These are phyloP conservation scores for Ministeria vibrans DNA, from an alignment of 78 protist species.

Conservation along the genomic window DNA sequence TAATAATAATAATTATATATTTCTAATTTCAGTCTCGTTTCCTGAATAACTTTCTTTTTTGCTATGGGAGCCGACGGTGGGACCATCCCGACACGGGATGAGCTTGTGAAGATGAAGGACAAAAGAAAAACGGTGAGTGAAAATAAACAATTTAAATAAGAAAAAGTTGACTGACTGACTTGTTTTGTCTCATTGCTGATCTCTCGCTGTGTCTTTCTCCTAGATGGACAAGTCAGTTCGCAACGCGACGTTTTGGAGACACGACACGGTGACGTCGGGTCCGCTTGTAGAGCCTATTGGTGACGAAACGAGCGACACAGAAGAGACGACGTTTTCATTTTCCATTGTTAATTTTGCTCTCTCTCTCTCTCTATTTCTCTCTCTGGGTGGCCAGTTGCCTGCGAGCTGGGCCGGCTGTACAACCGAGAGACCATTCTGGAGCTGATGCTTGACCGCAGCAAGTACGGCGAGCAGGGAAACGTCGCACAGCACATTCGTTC, in stretches of 20 bases:
- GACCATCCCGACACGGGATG: neutral
- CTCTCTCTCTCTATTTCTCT: too few relatives aligned
- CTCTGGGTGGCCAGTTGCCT: too few relatives aligned
- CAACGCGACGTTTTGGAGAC: neutral
- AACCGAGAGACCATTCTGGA: neutral
- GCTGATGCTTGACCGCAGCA: neutral
- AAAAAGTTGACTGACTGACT: neutral
- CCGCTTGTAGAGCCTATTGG: neutral
- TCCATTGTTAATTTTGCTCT: too few relatives aligned
- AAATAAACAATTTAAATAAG: neutral
- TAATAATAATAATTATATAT: too few relatives aligned
- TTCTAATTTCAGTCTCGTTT: too few relatives aligned
- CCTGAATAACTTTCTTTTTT: too few relatives aligned
- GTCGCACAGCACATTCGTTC: neutral
- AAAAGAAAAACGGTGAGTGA: neutral
- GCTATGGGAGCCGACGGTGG: slow-evolving; percentile 10
- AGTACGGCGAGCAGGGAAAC: neutral
- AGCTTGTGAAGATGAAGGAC: neutral
- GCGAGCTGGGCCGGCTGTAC: neutral
- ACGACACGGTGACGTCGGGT: neutral
- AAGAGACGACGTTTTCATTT: too few relatives aligned
- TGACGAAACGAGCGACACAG: neutral
- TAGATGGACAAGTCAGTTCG: neutral
- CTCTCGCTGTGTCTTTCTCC: neutral
- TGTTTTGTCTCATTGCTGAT: neutral